Evolutionary conservation across 768 basidiomycete species (phyloP), one percentile per base, ranked within the genome.

Genomic region (Suillus fuscotomentosus): DNA sequence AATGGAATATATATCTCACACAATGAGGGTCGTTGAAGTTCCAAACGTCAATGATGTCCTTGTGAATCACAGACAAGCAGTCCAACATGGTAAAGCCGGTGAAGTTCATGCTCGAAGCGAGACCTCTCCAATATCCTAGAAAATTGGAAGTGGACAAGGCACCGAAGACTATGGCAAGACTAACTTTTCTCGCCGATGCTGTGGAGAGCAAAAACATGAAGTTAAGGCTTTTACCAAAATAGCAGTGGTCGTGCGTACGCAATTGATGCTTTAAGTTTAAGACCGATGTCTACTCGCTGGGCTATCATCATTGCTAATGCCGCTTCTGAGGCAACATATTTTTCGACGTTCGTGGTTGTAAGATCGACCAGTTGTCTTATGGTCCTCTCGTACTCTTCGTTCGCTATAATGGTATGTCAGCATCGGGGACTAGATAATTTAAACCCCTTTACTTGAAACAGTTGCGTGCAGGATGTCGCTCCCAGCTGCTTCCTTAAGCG

Each of bases 41-140:
- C 70, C 70, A 71, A 17, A 64, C 59, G 10, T 41, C 36, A 39
- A 71, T 36, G 47, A 72, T 68, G 43, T 71, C 70, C 5, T 53
- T 34, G 36, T 72, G 70, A 41, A 71, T 67, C 9, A 69, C 63
- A 39, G 51, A 34, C 27, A 72, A 41, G 39, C 69, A 70, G 7
- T 66, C 47, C 27, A 22, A 11, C 27, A 71, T 56, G 5, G 53
- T 55, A 34, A 62, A 45, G 1, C 66, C 64, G 2, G 15, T 8
- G n/a, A 71, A 71, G 38, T 64, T 39, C 14, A 50, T 41, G 45
- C 64, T 64, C 7, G 71, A 54, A 15, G 42, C 66, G 9, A 71
- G 39, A 5, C 48, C 54, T 31, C 48, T 51, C 70, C 70, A 71
- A 62, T 71, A 71, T 57, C 60, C 71, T 71, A 53, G 9, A 17